phyloP scores from a whole-genome alignment of 1,139 yeast species.

The Saccharomycopsis phalli region DNA sequence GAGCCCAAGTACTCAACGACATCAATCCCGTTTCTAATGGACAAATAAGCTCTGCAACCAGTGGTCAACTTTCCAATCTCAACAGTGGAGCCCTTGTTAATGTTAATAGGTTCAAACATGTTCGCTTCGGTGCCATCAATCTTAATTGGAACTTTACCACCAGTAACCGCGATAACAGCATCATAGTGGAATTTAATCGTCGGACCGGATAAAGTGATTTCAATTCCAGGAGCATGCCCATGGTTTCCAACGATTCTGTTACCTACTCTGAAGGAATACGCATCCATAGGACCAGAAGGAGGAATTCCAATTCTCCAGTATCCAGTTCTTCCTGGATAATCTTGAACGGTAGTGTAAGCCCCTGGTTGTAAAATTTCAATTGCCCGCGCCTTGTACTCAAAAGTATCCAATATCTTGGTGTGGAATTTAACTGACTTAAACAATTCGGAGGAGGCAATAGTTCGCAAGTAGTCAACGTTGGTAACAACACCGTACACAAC shows the following conservation, averaged over 20 bases:
- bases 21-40: constrained; percentile 88
- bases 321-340: constrained; percentile 86
- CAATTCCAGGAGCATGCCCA: constrained; percentile 76
- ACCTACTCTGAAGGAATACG: constrained; percentile 79
- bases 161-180: constrained; percentile 71
- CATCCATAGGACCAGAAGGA: constrained; percentile 98
- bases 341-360: constrained; percentile 92
- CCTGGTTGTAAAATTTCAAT: constrained; percentile 82
- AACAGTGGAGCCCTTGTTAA: constrained; percentile 68
- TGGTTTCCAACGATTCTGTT: constrained; percentile 87
- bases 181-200: constrained; percentile 74
- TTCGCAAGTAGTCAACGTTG: constrained; percentile 79
- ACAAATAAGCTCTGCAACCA: constrained; percentile 87
- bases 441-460: constrained; percentile 77
- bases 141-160: constrained; percentile 65
- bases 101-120: constrained; percentile 61
- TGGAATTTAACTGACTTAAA: constrained; percentile 76
- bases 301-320: constrained; percentile 95
- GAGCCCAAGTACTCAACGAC: constrained; percentile 92
- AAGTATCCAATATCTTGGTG: constrained; percentile 82
- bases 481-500: constrained; percentile 82
- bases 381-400: constrained; percentile 70
- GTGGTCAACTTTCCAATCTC: constrained; percentile 67
- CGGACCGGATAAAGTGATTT: constrained; percentile 83
- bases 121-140: constrained; percentile 37